Evolutionary conservation across 805 yeast species (phyloP).

Genomic region (Pichia paraexigua): DNA sequence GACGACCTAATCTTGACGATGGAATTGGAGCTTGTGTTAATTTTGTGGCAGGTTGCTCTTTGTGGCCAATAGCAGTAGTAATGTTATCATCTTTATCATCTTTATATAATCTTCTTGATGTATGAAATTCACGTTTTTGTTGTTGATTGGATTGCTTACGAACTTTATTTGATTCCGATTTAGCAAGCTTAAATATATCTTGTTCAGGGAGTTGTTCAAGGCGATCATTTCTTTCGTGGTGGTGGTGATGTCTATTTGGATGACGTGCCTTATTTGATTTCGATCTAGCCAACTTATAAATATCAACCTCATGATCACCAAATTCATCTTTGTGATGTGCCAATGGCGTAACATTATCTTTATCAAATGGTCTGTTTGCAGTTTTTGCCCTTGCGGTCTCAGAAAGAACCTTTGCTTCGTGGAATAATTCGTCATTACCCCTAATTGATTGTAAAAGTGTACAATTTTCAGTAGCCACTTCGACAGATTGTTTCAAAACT

Average conservation of each 20-base stretch:
- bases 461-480: conserved; percentile 13
- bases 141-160: neutral
- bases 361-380: conserved; percentile 12
- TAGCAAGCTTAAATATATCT: conserved; percentile 29
- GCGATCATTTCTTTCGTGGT: conserved; percentile 1
- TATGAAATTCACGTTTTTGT: conserved; percentile 11
- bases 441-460: conserved; percentile 17
- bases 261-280: conserved; percentile 20
- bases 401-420: conserved; percentile 19
- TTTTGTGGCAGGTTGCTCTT: conserved; percentile 34
- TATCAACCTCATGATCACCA: conserved; percentile 19
- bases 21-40: conserved; percentile 72
- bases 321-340: conserved; percentile 1
- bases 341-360: conserved; percentile 5
- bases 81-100: conserved; percentile 2
- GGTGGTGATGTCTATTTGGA: neutral
- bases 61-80: conserved; percentile 22
- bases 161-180: conserved; percentile 19
- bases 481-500: conserved; percentile 19
- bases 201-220: conserved; percentile 4
- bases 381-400: conserved; percentile 18
- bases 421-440: conserved; percentile 22
- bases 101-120: conserved; percentile 1
- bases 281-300: conserved; percentile 27
- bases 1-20: conserved; percentile 73